Conservation (phyloP, 106 monocot species). For the Phalaenopsis aphrodite region DNA sequence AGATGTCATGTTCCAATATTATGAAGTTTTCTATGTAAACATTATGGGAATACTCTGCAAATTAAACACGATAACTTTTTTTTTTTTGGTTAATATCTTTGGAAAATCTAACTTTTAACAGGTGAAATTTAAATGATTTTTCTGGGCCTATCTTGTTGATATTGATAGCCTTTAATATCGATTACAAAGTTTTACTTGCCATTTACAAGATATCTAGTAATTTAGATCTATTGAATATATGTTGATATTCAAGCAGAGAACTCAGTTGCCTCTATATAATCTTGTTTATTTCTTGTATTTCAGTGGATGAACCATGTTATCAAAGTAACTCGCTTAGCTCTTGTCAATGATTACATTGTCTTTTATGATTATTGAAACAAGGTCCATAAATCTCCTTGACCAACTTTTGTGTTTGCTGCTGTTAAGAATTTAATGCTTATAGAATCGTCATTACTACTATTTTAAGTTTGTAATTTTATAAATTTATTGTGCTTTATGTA, state of each 20-base stretch:
- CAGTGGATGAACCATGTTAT: no score
- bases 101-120: background rate
- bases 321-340: no score
- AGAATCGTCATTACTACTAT: no score
- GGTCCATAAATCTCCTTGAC: no score
- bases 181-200: background rate
- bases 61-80: background rate
- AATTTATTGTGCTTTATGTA: no score
- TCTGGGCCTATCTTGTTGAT: background rate
- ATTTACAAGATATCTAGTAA: background rate
- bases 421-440: no score
- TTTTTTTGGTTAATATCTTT: background rate
- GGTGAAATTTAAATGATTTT: background rate
- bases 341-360: no score
- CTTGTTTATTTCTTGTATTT: no score
- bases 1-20: background rate
- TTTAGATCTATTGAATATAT: background rate
- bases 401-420: no score
- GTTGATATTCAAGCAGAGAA: background rate
- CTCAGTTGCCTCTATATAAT: no score
- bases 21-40: background rate
- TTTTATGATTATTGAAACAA: no score
- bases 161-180: background rate
- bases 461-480: no score
- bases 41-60: background rate